A percentile compares a stretch with the other conserved stretches of the same genome.
Conservation (phyloP, 495 filamentous ascomycete species). For the Hypomontagnella submonticulosa region DNA sequence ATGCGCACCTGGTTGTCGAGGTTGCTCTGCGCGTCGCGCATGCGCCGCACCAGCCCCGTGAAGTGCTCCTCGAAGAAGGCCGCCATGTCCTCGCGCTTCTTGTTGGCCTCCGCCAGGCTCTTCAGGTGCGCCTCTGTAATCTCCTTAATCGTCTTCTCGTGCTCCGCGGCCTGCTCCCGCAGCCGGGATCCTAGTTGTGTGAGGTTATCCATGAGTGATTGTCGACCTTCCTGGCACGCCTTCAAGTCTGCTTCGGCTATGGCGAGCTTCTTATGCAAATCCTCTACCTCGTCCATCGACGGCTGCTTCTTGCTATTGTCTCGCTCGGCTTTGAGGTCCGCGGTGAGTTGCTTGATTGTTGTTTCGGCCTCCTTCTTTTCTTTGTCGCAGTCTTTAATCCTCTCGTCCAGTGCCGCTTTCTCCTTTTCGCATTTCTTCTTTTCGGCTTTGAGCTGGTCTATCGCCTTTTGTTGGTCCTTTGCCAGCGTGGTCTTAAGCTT, state of each 20-base stretch:
- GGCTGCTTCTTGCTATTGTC: background rate
- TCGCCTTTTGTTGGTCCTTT: background rate
- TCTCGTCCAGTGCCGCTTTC: background rate
- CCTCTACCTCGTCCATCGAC: background rate
- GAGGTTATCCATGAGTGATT: too few relatives aligned
- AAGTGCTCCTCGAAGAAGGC: background rate
- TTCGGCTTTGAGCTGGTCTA: background rate
- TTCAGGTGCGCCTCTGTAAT: too few relatives aligned
- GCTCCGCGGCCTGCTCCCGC: background rate
- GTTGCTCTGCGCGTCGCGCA: background rate
- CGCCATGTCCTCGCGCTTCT: too few relatives aligned
- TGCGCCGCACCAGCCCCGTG: background rate
- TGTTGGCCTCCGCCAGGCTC: too few relatives aligned
- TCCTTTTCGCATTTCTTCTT: background rate
- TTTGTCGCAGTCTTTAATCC: constrained; percentile 3
- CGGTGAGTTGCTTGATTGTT: background rate
- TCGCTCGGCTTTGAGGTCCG: background rate
- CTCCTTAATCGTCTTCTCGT: background rate
- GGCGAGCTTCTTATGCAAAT: background rate
- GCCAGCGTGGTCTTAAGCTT: constrained; percentile 1
- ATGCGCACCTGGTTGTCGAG: background rate
- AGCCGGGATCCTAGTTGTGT: too few relatives aligned
- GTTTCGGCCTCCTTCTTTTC: constrained; percentile 8
- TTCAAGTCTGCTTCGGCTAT: background rate
- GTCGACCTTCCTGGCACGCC: background rate